A percentile compares a stretch with the other conserved stretches of the same genome.
phyloP scores from a whole-genome alignment of 305 asterid genomes.

The Fraxinus floribunda region DNA sequence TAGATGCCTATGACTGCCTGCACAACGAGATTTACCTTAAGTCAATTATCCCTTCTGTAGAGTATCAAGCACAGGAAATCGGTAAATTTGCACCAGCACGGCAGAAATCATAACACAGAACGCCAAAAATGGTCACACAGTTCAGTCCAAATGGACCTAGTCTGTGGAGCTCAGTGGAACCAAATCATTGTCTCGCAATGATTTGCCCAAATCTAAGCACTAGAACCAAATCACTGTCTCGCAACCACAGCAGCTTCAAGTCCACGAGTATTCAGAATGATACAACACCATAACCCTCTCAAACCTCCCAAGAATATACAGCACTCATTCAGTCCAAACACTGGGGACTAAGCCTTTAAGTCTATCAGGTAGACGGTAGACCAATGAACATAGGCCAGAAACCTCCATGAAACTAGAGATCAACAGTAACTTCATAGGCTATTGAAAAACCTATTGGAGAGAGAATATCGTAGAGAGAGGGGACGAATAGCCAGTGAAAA shows the following conservation, averaged over 20 bases:
- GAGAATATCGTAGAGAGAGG: not conserved
- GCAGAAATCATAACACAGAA: not conserved
- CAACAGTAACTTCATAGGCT: not conserved
- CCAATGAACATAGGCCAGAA: not conserved
- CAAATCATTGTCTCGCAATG: too few relatives aligned
- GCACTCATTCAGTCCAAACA: not conserved
- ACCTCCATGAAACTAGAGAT: not conserved
- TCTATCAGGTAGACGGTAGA: not conserved
- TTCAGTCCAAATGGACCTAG: not conserved
- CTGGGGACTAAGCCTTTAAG: not conserved
- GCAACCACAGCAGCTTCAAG: not conserved
- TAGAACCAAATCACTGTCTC: not conserved
- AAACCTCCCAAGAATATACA: not conserved
- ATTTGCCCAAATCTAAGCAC: not conserved
- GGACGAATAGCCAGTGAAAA: not conserved
- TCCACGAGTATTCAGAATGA: not conserved
- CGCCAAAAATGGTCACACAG: not conserved
- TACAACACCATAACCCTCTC: not conserved
- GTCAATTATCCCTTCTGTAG: not conserved
- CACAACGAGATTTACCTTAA: conserved; percentile 15
- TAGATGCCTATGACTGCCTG: conserved; percentile 42
- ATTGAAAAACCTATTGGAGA: not conserved
- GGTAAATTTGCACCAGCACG: not conserved
- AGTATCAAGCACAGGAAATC: not conserved
- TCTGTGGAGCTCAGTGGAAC: not conserved